phyloP scores from a whole-genome alignment of 106 monocot genomes.

The Ottelia alismoides region DNA sequence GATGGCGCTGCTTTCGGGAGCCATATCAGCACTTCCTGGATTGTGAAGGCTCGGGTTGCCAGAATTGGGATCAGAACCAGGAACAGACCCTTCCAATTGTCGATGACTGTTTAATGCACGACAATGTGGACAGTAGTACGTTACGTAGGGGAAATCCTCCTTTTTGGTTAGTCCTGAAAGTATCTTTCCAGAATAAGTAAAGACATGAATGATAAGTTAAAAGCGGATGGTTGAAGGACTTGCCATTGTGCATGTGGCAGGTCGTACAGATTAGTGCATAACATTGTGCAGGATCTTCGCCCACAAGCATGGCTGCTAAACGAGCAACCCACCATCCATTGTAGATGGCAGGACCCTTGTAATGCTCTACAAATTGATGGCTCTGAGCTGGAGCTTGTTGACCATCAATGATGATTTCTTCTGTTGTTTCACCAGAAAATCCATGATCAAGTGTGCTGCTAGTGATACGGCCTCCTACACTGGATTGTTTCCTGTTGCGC shows the following conservation, averaged over 20 bases:
- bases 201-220: too few species aligned
- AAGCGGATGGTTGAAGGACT: too few species aligned
- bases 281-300: slow-evolving; percentile 76
- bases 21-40: too few species aligned
- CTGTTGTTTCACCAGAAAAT: too few species aligned
- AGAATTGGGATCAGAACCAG: slow-evolving; percentile 11
- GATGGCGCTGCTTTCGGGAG: slow-evolving; percentile 1
- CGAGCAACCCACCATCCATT: slow-evolving; percentile 62
- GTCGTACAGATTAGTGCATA: slow-evolving; percentile 77
- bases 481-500: slow-evolving; percentile 43
- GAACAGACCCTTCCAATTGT: slow-evolving; percentile 24
- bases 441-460: too few species aligned
- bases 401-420: too few species aligned
- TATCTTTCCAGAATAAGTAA: too few species aligned
- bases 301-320: slow-evolving; percentile 68
- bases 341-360: slow-evolving; percentile 19
- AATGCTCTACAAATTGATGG: slow-evolving; percentile 54
- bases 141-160: slow-evolving; percentile 73
- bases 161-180: slow-evolving; percentile 75
- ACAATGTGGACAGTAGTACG: slow-evolving; percentile 89
- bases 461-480: too few species aligned
- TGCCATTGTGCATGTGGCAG: slow-evolving; percentile 70
- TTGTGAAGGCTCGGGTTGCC: slow-evolving; percentile 12
- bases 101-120: slow-evolving; percentile 45
- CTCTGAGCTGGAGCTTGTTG: too few species aligned